Evolutionary conservation across 2,329 filamentous ascomycete species (phyloP).

Genomic region (Leptographium galeiforme): DNA sequence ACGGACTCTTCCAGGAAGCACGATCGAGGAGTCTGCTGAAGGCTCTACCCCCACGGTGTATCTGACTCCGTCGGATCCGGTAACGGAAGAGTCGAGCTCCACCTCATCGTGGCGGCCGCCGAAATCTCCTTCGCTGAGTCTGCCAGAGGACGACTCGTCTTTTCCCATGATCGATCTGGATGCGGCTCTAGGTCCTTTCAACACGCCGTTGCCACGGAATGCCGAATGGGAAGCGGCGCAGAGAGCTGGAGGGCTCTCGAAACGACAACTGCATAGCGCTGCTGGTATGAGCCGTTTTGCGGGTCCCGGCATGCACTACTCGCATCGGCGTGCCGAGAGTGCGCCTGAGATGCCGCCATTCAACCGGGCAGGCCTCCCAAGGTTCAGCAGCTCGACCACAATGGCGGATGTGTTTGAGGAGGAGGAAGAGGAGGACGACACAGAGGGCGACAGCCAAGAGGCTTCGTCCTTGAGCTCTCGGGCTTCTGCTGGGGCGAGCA

Average conservation of each 20-base stretch:
- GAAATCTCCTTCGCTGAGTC: constrained; percentile 14
- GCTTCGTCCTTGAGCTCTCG: constrained; percentile 1
- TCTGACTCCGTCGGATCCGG: constrained; percentile 26
- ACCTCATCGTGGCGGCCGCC: constrained; percentile 25
- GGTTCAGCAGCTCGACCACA: constrained; percentile 53
- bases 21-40: constrained; percentile 11
- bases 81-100: constrained; percentile 8
- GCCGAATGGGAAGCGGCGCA: constrained; percentile 56
- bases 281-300: constrained; percentile 55
- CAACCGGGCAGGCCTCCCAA: constrained; percentile 47
- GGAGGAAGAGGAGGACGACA: constrained; percentile 52
- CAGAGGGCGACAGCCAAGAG: background rate
- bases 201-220: constrained; percentile 56
- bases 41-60: constrained; percentile 19
- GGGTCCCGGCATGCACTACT: constrained; percentile 58
- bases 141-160: constrained; percentile 47
- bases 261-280: constrained; percentile 64
- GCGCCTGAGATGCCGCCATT: constrained; percentile 69
- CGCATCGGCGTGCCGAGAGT: constrained; percentile 64
- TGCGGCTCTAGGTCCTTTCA: constrained; percentile 83
- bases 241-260: constrained; percentile 38
- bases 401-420: constrained; percentile 86
- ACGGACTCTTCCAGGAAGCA: constrained; percentile 16
- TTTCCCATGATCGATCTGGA: constrained; percentile 87
- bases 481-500: constrained; percentile 1